Conservation (phyloP, 1,284 basidiomycete species). For the Rhodotorula sp. region DNA sequence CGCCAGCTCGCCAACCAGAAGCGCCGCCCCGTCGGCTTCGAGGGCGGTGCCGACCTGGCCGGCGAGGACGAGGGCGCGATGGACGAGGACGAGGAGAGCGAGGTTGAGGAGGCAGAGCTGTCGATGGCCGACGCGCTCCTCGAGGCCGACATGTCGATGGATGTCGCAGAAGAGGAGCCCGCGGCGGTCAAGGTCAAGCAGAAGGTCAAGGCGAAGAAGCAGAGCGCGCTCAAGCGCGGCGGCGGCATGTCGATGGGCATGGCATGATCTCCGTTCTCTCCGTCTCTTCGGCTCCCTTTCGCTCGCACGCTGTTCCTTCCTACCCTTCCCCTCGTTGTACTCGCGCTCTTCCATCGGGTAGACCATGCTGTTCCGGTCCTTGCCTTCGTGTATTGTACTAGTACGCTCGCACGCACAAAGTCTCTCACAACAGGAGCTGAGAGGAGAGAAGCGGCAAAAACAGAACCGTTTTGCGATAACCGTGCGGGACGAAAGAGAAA, state of each 20-base stretch:
- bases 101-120: conserved; percentile 34
- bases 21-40: conserved; percentile 27
- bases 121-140: conserved; percentile 40
- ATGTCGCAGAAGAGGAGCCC: conserved; percentile 32
- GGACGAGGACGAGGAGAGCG: conserved; percentile 30
- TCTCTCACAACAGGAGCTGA: background rate
- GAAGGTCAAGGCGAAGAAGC: conserved; percentile 40
- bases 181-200: conserved; percentile 14
- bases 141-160: conserved; percentile 37
- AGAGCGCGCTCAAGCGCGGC: conserved; percentile 10
- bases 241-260: conserved; percentile 30
- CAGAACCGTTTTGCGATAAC: background rate
- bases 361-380: conserved; percentile 1
- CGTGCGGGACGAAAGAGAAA: background rate
- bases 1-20: conserved; percentile 21
- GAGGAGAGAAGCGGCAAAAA: background rate
- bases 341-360: background rate
- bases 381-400: background rate
- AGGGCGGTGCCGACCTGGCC: conserved; percentile 38
- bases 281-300: background rate
- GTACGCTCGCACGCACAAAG: background rate
- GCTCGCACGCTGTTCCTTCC: no score
- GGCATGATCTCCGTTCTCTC: background rate
- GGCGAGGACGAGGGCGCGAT: conserved; percentile 29
- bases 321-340: background rate